Percentiles rank a stretch among this genome's conserved stretches.
These are phyloP conservation scores for Fragaria ananassa DNA, from an alignment of 306 rosid species.

Conservation along the genomic window DNA sequence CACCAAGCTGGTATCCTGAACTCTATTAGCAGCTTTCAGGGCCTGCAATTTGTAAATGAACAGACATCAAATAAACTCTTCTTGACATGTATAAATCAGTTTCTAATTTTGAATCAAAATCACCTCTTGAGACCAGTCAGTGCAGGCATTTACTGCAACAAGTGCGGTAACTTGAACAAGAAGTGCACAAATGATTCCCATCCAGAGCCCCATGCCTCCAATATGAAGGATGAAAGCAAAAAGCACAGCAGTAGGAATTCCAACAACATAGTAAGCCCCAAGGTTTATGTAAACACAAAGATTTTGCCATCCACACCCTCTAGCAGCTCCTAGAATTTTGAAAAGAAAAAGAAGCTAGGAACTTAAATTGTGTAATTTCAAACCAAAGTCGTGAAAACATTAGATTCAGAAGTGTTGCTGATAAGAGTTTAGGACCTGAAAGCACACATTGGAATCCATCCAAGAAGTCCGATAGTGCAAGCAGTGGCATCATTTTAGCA, in stretches of 20 bases:
- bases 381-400: neutral
- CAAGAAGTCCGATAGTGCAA: conserved; percentile 58
- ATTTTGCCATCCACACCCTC: conserved; percentile 80
- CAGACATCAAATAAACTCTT: conserved; percentile 2
- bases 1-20: conserved; percentile 19
- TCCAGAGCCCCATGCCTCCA: conserved; percentile 71
- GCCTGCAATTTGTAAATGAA: conserved; percentile 36
- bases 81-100: neutral
- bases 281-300: conserved; percentile 56
- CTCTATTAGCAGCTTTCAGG: conserved; percentile 29
- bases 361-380: neutral
- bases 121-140: conserved; percentile 52
- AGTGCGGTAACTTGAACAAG: conserved; percentile 46
- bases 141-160: conserved; percentile 29
- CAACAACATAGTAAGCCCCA: conserved; percentile 58
- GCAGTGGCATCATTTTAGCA: conserved; percentile 54
- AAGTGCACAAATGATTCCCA: conserved; percentile 62
- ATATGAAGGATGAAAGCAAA: conserved; percentile 49
- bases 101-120: neutral
- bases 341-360: neutral
- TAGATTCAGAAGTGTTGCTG: neutral
- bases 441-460: conserved; percentile 70
- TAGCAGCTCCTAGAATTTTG: conserved; percentile 46
- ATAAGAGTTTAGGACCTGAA: conserved; percentile 41
- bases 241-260: conserved; percentile 50